These are phyloP conservation scores for Carex parvula DNA, from an alignment of 176 grass and related monocot species.

Conservation along the genomic window DNA sequence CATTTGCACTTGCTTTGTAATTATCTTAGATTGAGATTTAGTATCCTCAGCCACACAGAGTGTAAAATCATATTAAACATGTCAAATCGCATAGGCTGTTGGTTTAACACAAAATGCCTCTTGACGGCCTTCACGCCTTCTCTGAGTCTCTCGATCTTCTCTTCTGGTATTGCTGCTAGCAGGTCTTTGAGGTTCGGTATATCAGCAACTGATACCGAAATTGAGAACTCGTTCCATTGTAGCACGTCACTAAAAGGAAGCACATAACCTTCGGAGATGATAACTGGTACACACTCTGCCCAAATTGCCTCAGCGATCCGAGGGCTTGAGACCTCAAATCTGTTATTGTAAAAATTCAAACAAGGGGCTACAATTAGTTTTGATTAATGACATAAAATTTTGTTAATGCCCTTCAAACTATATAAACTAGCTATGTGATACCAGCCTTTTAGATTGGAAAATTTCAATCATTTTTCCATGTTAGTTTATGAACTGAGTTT, in stretches of 20 bases:
- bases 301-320: constrained; percentile 61
- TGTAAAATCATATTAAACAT: constrained; percentile 80
- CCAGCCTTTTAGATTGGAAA: not conserved
- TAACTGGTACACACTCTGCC: constrained; percentile 59
- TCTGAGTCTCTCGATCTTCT: constrained; percentile 51
- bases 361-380: not conserved
- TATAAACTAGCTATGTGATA: too few relatives aligned
- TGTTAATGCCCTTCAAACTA: not conserved
- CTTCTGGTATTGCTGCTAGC: constrained; percentile 36
- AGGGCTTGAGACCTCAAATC: constrained; percentile 63
- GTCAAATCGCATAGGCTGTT: constrained; percentile 54
- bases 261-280: constrained; percentile 46
- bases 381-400: not conserved
- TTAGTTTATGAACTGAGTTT: too few relatives aligned
- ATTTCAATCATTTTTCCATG: too few relatives aligned
- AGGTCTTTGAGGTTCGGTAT: constrained; percentile 45
- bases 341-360: not conserved
- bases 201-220: constrained; percentile 42
- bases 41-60: constrained; percentile 67
- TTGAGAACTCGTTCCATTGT: constrained; percentile 69
- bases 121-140: constrained; percentile 46
- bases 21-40: constrained; percentile 38
- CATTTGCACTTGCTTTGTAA: not conserved
- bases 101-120: constrained; percentile 47
- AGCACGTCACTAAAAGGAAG: constrained; percentile 64